Percentiles rank a stretch among this genome's conserved stretches.
Conservation (phyloP, 192 early-diverging fungal genomes). For the Chytriomyces confervae region DNA sequence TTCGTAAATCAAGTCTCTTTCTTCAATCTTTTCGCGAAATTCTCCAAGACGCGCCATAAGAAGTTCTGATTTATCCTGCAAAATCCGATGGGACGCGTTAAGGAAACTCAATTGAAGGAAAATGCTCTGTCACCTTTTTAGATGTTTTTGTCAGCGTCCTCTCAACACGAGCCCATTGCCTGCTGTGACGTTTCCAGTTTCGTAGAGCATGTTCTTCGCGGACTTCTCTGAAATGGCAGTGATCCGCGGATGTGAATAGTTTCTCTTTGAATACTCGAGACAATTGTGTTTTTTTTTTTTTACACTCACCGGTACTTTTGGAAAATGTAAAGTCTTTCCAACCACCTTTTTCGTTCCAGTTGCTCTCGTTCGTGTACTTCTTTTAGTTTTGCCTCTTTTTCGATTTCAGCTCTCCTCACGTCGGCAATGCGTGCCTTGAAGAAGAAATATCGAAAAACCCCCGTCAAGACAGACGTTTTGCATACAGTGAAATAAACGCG, state of each 20-base stretch:
- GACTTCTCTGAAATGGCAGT: constrained; percentile 36
- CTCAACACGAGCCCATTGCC: constrained; percentile 46
- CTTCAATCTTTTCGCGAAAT: constrained; percentile 52
- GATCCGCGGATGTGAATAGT: neutral
- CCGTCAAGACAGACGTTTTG: neutral
- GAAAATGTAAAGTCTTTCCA: constrained; percentile 49
- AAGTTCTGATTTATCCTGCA: constrained; percentile 36
- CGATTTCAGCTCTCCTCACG: constrained; percentile 11
- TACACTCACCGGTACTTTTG: constrained; percentile 35
- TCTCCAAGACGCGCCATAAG: constrained; percentile 55
- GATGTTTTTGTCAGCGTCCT: constrained; percentile 34
- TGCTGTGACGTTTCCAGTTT: constrained; percentile 53
- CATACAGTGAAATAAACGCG: neutral
- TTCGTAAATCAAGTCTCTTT: constrained; percentile 54
- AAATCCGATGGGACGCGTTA: neutral
- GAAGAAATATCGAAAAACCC: neutral
- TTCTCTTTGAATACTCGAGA: constrained; percentile 25
- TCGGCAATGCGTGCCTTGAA: neutral
- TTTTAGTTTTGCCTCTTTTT: neutral
- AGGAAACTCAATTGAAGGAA: neutral
- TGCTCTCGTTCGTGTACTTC: constrained; percentile 1
- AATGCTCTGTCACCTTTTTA: constrained; percentile 17
- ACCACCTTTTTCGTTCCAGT: constrained; percentile 41
- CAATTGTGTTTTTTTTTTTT: constrained; percentile 6
- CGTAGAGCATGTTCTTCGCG: constrained; percentile 50